Evolutionary conservation across 352 stramenopile species (phyloP).

Genomic region (Phytophthora pisi): DNA sequence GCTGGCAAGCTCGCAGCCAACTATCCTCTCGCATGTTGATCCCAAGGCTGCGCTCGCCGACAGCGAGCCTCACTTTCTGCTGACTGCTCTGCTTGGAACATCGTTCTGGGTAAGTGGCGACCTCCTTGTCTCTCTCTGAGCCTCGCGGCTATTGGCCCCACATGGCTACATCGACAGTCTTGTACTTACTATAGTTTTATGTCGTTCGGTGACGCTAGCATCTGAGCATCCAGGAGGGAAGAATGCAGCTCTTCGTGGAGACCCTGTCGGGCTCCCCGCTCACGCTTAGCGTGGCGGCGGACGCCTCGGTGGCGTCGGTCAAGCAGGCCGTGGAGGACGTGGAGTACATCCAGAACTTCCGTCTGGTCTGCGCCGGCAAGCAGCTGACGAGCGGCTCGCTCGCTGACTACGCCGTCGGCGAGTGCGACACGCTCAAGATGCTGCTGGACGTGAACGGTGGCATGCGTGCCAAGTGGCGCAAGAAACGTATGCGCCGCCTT

Average conservation of each 20-base stretch:
- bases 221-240: conserved; percentile 93
- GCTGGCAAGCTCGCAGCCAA: conserved; percentile 22
- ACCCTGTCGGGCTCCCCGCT: conserved; percentile 86
- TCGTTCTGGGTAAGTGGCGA: conserved; percentile 64
- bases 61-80: conserved; percentile 83
- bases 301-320: conserved; percentile 92
- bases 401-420: conserved; percentile 91
- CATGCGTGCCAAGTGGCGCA: conserved; percentile 98
- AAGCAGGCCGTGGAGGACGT: conserved; percentile 95
- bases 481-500: conserved; percentile 98
- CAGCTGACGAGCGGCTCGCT: conserved; percentile 85
- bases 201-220: conserved; percentile 46
- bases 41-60: background rate
- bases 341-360: conserved; percentile 95
- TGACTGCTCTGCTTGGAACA: conserved; percentile 92
- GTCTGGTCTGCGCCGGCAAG: conserved; percentile 89
- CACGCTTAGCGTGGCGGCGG: conserved; percentile 78
- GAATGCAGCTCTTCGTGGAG: conserved; percentile 96
- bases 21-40: conserved; percentile 11
- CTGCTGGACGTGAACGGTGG: conserved; percentile 91
- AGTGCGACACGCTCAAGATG: conserved; percentile 94
- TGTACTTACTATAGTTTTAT: background rate
- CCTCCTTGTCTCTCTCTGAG: background rate
- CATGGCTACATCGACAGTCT: background rate
- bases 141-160: background rate